Evolutionary conservation across 2,329 filamentous ascomycete species (phyloP).

Genomic region (Thielaviopsis ethacetica): DNA sequence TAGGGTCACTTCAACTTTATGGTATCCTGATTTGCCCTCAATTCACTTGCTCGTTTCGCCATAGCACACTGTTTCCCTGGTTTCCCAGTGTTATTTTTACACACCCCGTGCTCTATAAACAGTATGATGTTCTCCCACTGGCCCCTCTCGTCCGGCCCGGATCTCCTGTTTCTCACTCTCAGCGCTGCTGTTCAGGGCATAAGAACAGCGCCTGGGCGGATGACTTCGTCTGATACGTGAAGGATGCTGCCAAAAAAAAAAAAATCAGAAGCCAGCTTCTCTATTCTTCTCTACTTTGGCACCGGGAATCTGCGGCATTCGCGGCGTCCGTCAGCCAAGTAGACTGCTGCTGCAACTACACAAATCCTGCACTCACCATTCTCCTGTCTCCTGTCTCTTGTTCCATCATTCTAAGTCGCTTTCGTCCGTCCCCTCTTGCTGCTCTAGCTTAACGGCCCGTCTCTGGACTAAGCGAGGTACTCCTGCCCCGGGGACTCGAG

Average conservation of each 20-base stretch:
- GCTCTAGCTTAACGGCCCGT: neutral
- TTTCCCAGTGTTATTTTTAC: neutral
- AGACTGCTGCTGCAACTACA: too few species aligned
- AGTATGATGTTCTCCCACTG: neutral
- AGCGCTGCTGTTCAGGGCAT: neutral
- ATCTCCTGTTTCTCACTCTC: neutral
- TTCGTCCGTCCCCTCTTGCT: too few species aligned
- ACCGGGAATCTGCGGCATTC: neutral
- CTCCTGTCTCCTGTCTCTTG: too few species aligned
- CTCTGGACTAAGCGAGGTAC: neutral
- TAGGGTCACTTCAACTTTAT: too few species aligned
- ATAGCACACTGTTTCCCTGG: too few species aligned
- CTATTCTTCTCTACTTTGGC: neutral
- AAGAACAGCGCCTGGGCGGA: neutral
- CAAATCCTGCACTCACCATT: too few species aligned
- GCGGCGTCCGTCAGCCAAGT: neutral
- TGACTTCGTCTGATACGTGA: neutral
- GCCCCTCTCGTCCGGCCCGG: neutral
- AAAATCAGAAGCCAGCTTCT: neutral
- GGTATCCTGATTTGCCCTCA: too few species aligned
- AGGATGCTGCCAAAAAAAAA: neutral
- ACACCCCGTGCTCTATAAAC: neutral
- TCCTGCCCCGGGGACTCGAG: neutral
- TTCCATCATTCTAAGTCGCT: too few species aligned
- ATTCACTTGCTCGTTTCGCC: too few species aligned